These are phyloP conservation scores for Melastoma malabathricum DNA, from an alignment of 345 rosid species.

Conservation along the genomic window DNA sequence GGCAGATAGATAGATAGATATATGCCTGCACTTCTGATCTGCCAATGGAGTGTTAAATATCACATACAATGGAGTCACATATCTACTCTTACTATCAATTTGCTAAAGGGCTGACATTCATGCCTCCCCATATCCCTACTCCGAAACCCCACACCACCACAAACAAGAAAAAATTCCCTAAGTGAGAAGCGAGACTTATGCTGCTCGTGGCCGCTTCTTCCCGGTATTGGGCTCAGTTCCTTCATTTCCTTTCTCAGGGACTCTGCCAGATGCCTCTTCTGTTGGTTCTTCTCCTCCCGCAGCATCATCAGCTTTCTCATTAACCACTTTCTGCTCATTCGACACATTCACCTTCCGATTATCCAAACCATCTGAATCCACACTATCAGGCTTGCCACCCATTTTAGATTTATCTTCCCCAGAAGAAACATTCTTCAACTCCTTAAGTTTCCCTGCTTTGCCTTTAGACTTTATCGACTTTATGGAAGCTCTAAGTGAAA, in stretches of 20 bases:
- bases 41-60: too few relatives aligned
- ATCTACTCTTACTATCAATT: too few relatives aligned
- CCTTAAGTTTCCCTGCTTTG: slow-evolving; percentile 13
- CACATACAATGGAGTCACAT: too few relatives aligned
- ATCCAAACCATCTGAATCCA: slow-evolving; percentile 17
- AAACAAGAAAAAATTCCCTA: too few relatives aligned
- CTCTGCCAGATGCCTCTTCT: slow-evolving; percentile 28
- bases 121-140: too few relatives aligned
- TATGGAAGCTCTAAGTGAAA: slow-evolving; percentile 4
- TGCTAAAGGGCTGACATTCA: too few relatives aligned
- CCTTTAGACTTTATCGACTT: slow-evolving; percentile 10
- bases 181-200: not conserved
- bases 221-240: slow-evolving; percentile 26
- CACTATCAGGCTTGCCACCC: slow-evolving; percentile 22
- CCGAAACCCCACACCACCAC: too few relatives aligned
- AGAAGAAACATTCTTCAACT: slow-evolving; percentile 8
- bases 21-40: too few relatives aligned
- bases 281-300: slow-evolving; percentile 15
- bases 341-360: slow-evolving; percentile 39
- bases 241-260: slow-evolving; percentile 35
- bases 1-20: too few relatives aligned
- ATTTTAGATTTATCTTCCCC: slow-evolving; percentile 29
- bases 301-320: slow-evolving; percentile 25
- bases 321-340: slow-evolving; percentile 29
- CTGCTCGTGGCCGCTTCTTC: slow-evolving; percentile 52